Evolutionary conservation across 2,329 filamentous ascomycete species (phyloP), one percentile per base, ranked within the genome.

Genomic region (Colletotrichum falcatum): DNA sequence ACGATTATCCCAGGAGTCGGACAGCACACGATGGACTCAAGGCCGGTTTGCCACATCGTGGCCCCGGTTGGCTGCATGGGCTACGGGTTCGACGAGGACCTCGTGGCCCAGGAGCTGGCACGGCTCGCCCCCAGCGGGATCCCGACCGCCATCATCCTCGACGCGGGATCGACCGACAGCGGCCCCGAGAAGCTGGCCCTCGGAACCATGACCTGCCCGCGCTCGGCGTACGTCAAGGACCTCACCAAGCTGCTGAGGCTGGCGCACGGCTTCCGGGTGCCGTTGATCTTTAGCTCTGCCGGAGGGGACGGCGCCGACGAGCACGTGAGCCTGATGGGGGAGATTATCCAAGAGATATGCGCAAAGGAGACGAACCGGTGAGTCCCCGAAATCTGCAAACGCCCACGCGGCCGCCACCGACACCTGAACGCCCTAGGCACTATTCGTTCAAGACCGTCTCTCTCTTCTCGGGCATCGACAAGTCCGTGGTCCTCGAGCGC

Each of bases 21-120:
- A 18, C 7, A 49, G 20, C 11, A 28, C 5, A 33, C 3, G 20
- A 55, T 55, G 30, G 16, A 49, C 3, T 6, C 39, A 5, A 18
- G 8, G 1, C 58, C 48, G 2, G 56, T 82, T 28, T 82, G 81
- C 70, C 77, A 81, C 12, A 84, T 86, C 53, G 73, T 86, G 2
- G 83, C 85, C 0, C 84, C 84, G 0, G 81, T 85, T 18, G 84
- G 82, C 37, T 86, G 85, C 83, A 75, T 87, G 9, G 84, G 85
- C 6, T 87, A 85, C 67, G 85, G 85, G 33, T 82, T 85, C 56
- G 75, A 82, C 61, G 78, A 80, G 37, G 71, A 73, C 0, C 75
- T 79, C 28, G 79, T 74, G 0, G 53, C 65, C 0, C 28, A 68
- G 0, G 76, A 76, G 4, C 74, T 83, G 0, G 70, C 74, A 0